phyloP scores from a whole-genome alignment of 2,329 filamentous ascomycete genomes.

The Penicillium sp. region DNA sequence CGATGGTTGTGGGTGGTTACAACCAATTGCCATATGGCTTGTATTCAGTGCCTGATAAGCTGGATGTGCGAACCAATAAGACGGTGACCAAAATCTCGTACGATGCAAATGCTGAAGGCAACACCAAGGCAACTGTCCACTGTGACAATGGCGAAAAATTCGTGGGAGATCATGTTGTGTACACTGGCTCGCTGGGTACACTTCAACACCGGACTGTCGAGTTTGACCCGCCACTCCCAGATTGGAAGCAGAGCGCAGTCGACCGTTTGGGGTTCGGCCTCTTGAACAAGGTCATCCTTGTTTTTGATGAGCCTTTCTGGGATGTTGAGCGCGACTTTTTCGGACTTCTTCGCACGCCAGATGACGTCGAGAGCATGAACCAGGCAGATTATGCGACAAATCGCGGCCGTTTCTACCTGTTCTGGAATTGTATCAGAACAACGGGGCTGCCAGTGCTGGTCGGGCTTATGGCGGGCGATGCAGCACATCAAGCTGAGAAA shows the following conservation, averaged over 20 bases:
- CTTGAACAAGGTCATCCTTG: slow-evolving; percentile 89
- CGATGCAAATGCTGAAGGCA: slow-evolving; percentile 35
- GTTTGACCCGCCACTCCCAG: slow-evolving; percentile 87
- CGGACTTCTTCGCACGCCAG: slow-evolving; percentile 73
- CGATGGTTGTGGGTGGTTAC: slow-evolving; percentile 89
- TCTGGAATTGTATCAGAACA: slow-evolving; percentile 92
- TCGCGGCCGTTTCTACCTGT: slow-evolving; percentile 91
- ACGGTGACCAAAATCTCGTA: slow-evolving; percentile 70
- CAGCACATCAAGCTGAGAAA: slow-evolving; percentile 79
- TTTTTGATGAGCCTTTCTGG: slow-evolving; percentile 89
- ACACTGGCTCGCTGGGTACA: slow-evolving; percentile 84
- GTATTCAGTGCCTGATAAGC: slow-evolving; percentile 65
- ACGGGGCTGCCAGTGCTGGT: slow-evolving; percentile 82
- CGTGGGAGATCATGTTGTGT: slow-evolving; percentile 84
- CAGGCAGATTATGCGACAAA: slow-evolving; percentile 72
- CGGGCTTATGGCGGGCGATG: slow-evolving; percentile 91
- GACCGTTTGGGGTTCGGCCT: slow-evolving; percentile 83
- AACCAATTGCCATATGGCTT: slow-evolving; percentile 87
- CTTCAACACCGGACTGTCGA: slow-evolving; percentile 71
- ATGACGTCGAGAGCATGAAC: slow-evolving; percentile 61
- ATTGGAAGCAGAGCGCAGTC: slow-evolving; percentile 77
- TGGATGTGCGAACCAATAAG: slow-evolving; percentile 70
- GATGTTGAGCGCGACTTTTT: slow-evolving; percentile 81
- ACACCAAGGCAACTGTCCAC: slow-evolving; percentile 55
- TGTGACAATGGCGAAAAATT: slow-evolving; percentile 72